Evolutionary conservation across 108 stramenopile species (phyloP).

Genomic region (Pseudonitzschia delicatissima): DNA sequence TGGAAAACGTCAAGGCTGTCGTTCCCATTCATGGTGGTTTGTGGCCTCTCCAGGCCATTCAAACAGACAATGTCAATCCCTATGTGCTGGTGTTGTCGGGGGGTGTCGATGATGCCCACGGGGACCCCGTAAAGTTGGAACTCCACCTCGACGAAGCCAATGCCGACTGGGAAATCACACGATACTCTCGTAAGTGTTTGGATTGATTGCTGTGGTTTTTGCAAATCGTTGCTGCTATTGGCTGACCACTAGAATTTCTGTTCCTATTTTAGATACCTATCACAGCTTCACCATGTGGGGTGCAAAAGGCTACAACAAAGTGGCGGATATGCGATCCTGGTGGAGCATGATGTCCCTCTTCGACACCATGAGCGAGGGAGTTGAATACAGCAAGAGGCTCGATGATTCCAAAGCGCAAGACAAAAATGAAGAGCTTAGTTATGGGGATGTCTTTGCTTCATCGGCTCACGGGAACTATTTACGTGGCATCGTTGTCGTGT

Average conservation of each 20-base stretch:
- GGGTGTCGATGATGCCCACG: constrained; percentile 37
- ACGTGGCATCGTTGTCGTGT: no score
- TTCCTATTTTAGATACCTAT: not conserved
- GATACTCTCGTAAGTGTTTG: constrained; percentile 30
- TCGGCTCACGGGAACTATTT: no score
- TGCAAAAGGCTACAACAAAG: constrained; percentile 18
- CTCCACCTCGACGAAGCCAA: constrained; percentile 24
- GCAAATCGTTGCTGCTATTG: not conserved
- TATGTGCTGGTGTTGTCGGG: constrained; percentile 34
- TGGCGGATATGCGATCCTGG: constrained; percentile 34
- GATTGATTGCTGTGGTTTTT: not conserved
- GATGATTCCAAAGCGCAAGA: no score
- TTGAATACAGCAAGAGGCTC: no score
- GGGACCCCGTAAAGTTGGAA: constrained; percentile 36
- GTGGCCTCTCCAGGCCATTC: constrained; percentile 9
- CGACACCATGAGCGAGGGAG: no score
- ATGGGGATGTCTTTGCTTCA: no score
- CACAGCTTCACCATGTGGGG: constrained; percentile 26
- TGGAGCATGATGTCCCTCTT: constrained; percentile 24
- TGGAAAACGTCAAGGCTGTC: constrained; percentile 30
- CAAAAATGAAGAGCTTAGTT: no score
- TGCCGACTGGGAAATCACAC: constrained; percentile 42
- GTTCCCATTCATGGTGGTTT: constrained; percentile 43
- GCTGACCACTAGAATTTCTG: not conserved
- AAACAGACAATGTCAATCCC: not conserved